Percentiles rank a stretch among this genome's conserved stretches.
These are phyloP conservation scores for Ganoderma lucidum DNA, from an alignment of 1,284 basidiomycete genomes.

Conservation along the genomic window DNA sequence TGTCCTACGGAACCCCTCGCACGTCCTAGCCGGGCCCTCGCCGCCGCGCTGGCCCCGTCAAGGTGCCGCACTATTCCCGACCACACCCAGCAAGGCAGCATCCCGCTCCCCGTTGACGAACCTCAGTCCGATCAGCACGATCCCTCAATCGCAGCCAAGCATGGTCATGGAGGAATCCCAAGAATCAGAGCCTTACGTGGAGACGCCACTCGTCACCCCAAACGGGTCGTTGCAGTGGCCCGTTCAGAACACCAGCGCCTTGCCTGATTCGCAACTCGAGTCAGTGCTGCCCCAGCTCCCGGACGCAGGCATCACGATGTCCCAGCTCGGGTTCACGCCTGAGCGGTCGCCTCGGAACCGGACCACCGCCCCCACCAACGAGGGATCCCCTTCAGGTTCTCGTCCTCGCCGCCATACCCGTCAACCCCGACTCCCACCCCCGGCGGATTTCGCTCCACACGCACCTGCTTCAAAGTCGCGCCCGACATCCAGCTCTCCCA, in stretches of 20 bases:
- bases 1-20: conserved; percentile 4
- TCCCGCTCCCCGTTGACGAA: conserved; percentile 15
- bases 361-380: not conserved
- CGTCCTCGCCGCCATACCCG: conserved; percentile 7
- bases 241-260: conserved; percentile 41
- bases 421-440: conserved; percentile 20
- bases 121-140: conserved; percentile 20
- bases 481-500: conserved; percentile 9
- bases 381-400: conserved; percentile 6
- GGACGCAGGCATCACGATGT: conserved; percentile 42
- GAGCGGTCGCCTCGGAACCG: conserved; percentile 32
- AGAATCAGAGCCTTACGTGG: conserved; percentile 52
- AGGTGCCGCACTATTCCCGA: conserved; percentile 15
- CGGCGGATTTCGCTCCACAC: conserved; percentile 18
- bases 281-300: conserved; percentile 41
- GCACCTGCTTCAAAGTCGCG: conserved; percentile 18
- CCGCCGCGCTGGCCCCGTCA: conserved; percentile 13
- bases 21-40: not conserved
- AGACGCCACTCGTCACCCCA: conserved; percentile 63
- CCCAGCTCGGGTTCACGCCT: conserved; percentile 46
- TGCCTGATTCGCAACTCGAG: conserved; percentile 50
- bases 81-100: conserved; percentile 19
- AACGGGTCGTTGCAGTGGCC: conserved; percentile 60
- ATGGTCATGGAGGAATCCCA: conserved; percentile 48
- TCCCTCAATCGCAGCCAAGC: conserved; percentile 28